A percentile compares a stretch with the other conserved stretches of the same genome.
Conservation (phyloP, 345 rosid genomes). For the Mangifera indica region DNA sequence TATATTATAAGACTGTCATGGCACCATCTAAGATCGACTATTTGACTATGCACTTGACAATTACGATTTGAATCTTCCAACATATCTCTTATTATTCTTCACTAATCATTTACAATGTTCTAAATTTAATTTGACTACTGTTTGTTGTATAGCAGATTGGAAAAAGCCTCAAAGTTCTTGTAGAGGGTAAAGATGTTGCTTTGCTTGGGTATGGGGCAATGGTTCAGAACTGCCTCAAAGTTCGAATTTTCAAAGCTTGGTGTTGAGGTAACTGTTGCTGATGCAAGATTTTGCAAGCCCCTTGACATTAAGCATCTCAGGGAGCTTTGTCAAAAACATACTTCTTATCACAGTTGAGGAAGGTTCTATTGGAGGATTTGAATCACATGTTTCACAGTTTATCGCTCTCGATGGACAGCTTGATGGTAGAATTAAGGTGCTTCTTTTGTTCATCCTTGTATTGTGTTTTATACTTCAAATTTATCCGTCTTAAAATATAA, state of each 20-base stretch:
- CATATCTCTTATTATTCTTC: background rate
- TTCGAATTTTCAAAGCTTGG: constrained; percentile 73
- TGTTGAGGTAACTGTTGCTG: constrained; percentile 78
- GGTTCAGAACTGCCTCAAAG: constrained; percentile 93
- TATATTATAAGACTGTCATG: too few species aligned
- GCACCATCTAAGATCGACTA: background rate
- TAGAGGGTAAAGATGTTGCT: constrained; percentile 82
- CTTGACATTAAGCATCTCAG: constrained; percentile 75
- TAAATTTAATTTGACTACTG: constrained; percentile 9
- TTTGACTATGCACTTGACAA: background rate
- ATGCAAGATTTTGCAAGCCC: constrained; percentile 97
- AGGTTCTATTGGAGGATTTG: constrained; percentile 89
- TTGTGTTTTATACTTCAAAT: too few species aligned
- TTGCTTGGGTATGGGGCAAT: constrained; percentile 88
- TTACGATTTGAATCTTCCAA: background rate
- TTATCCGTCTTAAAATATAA: too few species aligned
- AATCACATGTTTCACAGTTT: constrained; percentile 88
- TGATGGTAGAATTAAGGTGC: constrained; percentile 75
- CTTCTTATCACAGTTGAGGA: constrained; percentile 84
- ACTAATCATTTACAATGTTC: background rate
- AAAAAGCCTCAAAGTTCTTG: constrained; percentile 65
- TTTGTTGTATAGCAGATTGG: constrained; percentile 65
- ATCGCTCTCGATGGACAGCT: constrained; percentile 89
- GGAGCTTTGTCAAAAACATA: constrained; percentile 65
- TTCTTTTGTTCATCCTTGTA: background rate